A percentile compares a stretch with the other conserved stretches of the same genome.
Conservation (phyloP, 2,329 filamentous ascomycete genomes). For the Penicillium brevicompactum region DNA sequence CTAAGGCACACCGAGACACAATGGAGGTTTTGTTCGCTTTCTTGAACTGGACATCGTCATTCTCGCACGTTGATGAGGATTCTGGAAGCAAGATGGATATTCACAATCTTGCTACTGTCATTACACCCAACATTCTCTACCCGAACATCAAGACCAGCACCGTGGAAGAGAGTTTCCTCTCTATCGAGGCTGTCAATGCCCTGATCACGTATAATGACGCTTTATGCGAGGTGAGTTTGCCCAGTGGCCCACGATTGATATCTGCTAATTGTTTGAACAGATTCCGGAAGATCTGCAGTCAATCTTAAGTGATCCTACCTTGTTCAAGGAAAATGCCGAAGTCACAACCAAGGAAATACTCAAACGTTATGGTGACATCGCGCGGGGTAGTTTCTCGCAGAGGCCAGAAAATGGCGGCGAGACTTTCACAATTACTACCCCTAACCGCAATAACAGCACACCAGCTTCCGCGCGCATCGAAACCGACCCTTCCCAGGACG, state of each 20-base stretch:
- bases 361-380: slow-evolving; percentile 85
- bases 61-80: slow-evolving; percentile 96
- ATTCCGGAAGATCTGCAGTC: slow-evolving; percentile 90
- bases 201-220: slow-evolving; percentile 92
- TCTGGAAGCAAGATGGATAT: slow-evolving; percentile 98
- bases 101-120: slow-evolving; percentile 94
- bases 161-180: slow-evolving; percentile 86
- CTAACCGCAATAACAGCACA: slow-evolving; percentile 42
- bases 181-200: slow-evolving; percentile 88
- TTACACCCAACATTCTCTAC: slow-evolving; percentile 91
- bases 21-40: slow-evolving; percentile 96
- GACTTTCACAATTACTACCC: slow-evolving; percentile 50
- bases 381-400: slow-evolving; percentile 62
- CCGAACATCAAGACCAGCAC: slow-evolving; percentile 68
- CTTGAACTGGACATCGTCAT: slow-evolving; percentile 95
- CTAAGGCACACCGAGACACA: slow-evolving; percentile 88
- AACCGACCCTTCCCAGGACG: slow-evolving; percentile 74
- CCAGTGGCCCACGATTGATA: background rate
- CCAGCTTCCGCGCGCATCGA: slow-evolving; percentile 69
- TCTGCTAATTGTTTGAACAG: slow-evolving; percentile 49
- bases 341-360: slow-evolving; percentile 97
- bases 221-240: slow-evolving; percentile 86
- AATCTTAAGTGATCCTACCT: slow-evolving; percentile 77
- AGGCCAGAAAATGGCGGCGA: slow-evolving; percentile 55
- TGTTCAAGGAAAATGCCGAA: slow-evolving; percentile 81